Evolutionary conservation across 768 basidiomycete genomes (phyloP), one percentile per base, ranked within the genome.

Genomic region (Phlebiopsis flavidoalba): DNA sequence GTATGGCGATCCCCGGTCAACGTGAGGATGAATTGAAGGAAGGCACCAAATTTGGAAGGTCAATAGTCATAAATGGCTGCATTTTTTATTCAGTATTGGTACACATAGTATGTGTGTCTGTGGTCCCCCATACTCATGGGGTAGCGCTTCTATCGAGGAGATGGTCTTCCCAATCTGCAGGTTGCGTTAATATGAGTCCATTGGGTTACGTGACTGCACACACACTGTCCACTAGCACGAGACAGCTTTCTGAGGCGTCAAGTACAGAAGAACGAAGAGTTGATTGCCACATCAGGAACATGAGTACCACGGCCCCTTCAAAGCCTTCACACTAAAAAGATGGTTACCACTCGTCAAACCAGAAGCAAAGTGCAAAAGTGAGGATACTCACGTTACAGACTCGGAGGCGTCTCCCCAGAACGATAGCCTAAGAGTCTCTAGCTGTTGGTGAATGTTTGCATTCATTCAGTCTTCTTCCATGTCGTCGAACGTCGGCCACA

Each of bases 1-100:
- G n/a, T 43, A 89, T 79, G n/a, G n/a, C n/a, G n/a, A n/a, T n/a
- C n/a, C 12, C 84, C 88, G 22, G 78, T 75, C 46, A 92, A 76
- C 5, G 83, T 74, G 50, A 93, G 67, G n/a, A 86, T 72, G 15
- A 89, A 69, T 62, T 88, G 87, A 12, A 88, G 75, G 66, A 93
- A 93, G 17, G 89, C 85, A 17, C 86, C 89, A 0, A n/a, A 83
- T 80, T 68, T 87, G 88, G n/a, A 78, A 93, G 81, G 36, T 82
- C 80, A 24, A 85, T 75, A 31, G n/a, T 76, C 73, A 60, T n/a
- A 91, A 84, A 31, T 80, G 80, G 49, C 90, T 93, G 48, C 36
- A 24, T 53, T 48, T 57, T 14, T 31, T 19, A 14, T n/a, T 24
- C 5, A 57, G 8, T 37, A 58, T 40, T 43, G 50, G 12, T 11